Conservation (phyloP, 2,329 filamentous ascomycete genomes). For the Fusarium torreyae region DNA sequence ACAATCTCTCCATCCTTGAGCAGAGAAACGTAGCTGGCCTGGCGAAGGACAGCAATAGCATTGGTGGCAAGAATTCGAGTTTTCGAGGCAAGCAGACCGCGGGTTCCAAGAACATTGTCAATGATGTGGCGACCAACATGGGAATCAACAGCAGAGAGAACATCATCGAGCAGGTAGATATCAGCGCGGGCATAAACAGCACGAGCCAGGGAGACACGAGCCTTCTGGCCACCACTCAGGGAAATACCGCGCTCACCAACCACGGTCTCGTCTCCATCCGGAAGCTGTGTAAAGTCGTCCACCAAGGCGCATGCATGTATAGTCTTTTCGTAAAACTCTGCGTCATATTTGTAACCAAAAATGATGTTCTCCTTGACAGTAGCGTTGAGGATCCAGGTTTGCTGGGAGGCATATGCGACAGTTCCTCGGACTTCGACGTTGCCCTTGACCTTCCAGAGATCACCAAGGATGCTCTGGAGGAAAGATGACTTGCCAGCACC, state of each 20-base stretch:
- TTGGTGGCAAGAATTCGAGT: conserved; percentile 96
- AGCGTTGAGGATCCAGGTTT: conserved; percentile 97
- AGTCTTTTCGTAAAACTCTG: conserved; percentile 93
- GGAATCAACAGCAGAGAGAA: conserved; percentile 96
- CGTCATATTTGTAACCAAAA: conserved; percentile 95
- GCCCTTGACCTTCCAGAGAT: conserved; percentile 91
- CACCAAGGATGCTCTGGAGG: conserved; percentile 88
- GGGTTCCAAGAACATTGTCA: conserved; percentile 89
- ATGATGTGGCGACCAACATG: conserved; percentile 97
- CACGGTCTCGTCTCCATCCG: conserved; percentile 96
- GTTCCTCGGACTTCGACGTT: conserved; percentile 86
- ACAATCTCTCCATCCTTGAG: conserved; percentile 86
- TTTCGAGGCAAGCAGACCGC: conserved; percentile 86
- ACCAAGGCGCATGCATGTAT: conserved; percentile 90
- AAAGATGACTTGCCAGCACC: conserved; percentile 95
- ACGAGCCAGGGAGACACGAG: conserved; percentile 89
- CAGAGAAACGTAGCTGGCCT: conserved; percentile 90
- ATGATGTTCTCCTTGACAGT: conserved; percentile 97
- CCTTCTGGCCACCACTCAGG: conserved; percentile 95
- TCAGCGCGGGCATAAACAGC: conserved; percentile 98
- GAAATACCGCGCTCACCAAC: conserved; percentile 98
- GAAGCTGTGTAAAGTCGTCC: conserved; percentile 92
- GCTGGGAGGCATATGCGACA: conserved; percentile 92
- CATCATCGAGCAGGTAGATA: conserved; percentile 94
- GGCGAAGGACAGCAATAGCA: conserved; percentile 89